Evolutionary conservation across 345 rosid species (phyloP).

Genomic region (Barbarea vulgaris): DNA sequence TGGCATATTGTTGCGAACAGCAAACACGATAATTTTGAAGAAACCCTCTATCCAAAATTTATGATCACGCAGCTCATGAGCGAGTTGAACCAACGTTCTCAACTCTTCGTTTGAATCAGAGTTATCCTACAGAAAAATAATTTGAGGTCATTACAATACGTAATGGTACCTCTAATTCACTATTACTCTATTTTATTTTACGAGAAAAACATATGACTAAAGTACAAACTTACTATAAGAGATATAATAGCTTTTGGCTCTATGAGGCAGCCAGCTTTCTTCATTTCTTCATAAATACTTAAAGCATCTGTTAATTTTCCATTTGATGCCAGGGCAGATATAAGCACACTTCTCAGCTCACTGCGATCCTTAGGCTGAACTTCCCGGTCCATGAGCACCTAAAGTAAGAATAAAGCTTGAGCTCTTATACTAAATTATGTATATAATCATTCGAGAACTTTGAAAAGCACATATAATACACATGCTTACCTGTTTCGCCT

Average conservation of each 20-base stretch:
- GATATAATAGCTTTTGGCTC: slow-evolving; percentile 64
- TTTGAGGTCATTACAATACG: slow-evolving; percentile 5
- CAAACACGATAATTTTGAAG: slow-evolving; percentile 53
- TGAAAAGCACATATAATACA: background rate
- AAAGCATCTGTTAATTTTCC: slow-evolving; percentile 73
- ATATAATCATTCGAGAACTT: background rate
- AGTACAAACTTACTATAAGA: slow-evolving; percentile 69
- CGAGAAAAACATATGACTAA: background rate
- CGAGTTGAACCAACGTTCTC: slow-evolving; percentile 48
- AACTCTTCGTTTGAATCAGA: slow-evolving; percentile 52
- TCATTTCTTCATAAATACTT: slow-evolving; percentile 61
- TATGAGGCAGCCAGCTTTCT: slow-evolving; percentile 48
- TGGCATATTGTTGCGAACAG: slow-evolving; percentile 54
- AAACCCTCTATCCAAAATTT: slow-evolving; percentile 64
- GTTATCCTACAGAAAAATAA: slow-evolving; percentile 49
- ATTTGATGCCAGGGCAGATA: slow-evolving; percentile 68
- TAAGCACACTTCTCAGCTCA: slow-evolving; percentile 71
- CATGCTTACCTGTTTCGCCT: slow-evolving; percentile 73
- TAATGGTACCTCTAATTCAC: background rate
- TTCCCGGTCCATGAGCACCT: slow-evolving; percentile 57
- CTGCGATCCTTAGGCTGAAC: slow-evolving; percentile 45
- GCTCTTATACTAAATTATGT: slow-evolving; percentile 5
- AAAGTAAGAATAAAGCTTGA: slow-evolving; percentile 34
- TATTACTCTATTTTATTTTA: background rate
- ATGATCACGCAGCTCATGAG: slow-evolving; percentile 54